Conservation (phyloP, 2,329 filamentous ascomycete species). For the Pyricularia grisea region DNA sequence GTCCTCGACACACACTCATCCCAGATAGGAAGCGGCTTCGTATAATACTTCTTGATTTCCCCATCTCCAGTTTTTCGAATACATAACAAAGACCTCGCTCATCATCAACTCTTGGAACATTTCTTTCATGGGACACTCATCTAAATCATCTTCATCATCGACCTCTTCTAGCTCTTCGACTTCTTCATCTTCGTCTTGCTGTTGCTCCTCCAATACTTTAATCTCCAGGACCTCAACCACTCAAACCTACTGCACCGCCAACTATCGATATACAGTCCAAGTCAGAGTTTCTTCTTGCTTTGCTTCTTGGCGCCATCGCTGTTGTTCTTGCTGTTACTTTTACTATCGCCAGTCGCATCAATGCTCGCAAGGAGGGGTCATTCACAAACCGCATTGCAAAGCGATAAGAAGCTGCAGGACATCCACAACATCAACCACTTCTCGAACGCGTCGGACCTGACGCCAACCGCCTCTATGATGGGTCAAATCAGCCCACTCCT, state of each 20-base stretch:
- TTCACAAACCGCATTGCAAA: not conserved
- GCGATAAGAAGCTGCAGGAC: not conserved
- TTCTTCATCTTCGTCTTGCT: not conserved
- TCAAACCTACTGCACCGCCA: not conserved
- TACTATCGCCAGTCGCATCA: not conserved
- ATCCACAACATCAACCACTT: not conserved
- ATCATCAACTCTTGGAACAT: not conserved
- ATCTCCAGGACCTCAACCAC: not conserved
- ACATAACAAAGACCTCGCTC: not conserved
- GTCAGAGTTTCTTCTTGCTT: not conserved
- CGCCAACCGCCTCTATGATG: conserved; percentile 15
- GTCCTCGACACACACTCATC: not conserved
- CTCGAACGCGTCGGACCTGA: not conserved
- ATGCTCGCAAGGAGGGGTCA: not conserved
- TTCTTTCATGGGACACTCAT: not conserved
- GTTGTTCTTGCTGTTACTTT: not conserved
- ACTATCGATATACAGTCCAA: not conserved
- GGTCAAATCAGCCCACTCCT: conserved; percentile 19
- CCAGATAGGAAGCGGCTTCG: not conserved
- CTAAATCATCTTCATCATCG: not conserved
- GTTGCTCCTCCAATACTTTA: not conserved
- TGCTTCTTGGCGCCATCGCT: not conserved
- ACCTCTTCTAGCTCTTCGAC: not conserved
- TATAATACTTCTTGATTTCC: not conserved
- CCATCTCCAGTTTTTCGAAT: not conserved